phyloP scores from a whole-genome alignment of 2,329 filamentous ascomycete genomes.

The Esteya vermicola region DNA sequence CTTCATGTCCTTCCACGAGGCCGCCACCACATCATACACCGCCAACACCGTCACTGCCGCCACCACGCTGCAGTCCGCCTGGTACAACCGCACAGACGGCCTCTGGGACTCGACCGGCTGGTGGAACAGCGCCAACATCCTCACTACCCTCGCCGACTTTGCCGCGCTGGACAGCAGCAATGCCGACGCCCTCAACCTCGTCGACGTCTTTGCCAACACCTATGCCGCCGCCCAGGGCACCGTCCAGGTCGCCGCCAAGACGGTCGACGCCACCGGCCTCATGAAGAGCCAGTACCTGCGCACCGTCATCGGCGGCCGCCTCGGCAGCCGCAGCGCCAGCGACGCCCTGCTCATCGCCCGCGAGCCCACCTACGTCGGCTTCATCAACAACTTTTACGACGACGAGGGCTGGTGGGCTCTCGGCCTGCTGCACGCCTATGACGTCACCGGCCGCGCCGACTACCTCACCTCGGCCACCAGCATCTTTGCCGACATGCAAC shows the following conservation, averaged over 20 bases:
- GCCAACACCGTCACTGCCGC: slow-evolving; percentile 19
- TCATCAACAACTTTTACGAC: slow-evolving; percentile 43
- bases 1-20: background rate
- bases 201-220: slow-evolving; percentile 27
- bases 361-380: slow-evolving; percentile 27
- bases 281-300: slow-evolving; percentile 22
- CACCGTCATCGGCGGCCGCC: slow-evolving; percentile 7
- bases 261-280: slow-evolving; percentile 19
- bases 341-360: slow-evolving; percentile 12
- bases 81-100: slow-evolving; percentile 46
- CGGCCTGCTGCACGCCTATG: slow-evolving; percentile 39
- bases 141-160: slow-evolving; percentile 48
- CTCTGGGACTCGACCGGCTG: slow-evolving; percentile 52
- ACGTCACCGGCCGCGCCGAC: slow-evolving; percentile 28
- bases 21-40: slow-evolving; percentile 16
- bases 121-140: slow-evolving; percentile 60
- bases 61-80: slow-evolving; percentile 37
- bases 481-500: slow-evolving; percentile 41
- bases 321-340: slow-evolving; percentile 1
- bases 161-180: slow-evolving; percentile 18
- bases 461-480: slow-evolving; percentile 36
- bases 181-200: slow-evolving; percentile 23
- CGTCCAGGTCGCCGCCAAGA: slow-evolving; percentile 23
- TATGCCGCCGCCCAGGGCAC: slow-evolving; percentile 29
- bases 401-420: slow-evolving; percentile 52